Conservation (phyloP, 2,329 filamentous ascomycete species). For the Drechslera avenae region DNA sequence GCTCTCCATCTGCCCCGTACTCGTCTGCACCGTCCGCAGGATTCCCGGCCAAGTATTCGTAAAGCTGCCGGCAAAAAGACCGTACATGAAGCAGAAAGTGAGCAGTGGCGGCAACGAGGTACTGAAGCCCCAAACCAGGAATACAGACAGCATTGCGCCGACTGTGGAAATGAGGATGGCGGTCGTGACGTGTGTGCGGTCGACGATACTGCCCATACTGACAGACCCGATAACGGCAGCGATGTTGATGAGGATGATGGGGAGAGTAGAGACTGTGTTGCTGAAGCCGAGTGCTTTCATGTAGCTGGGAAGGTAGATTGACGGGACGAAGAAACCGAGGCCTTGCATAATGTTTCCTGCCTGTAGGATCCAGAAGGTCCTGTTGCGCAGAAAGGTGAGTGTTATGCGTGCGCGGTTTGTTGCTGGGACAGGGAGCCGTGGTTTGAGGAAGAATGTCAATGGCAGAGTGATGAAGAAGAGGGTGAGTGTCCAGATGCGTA, state of each 20-base stretch:
- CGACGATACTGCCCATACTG: constrained; percentile 47
- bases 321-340: constrained; percentile 49
- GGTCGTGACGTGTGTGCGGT: constrained; percentile 50
- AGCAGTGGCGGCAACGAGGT: constrained; percentile 43
- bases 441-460: constrained; percentile 40
- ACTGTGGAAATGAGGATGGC: constrained; percentile 51
- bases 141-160: constrained; percentile 50
- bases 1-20: constrained; percentile 29
- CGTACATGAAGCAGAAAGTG: constrained; percentile 43
- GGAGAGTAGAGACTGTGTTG: constrained; percentile 32
- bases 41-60: constrained; percentile 34
- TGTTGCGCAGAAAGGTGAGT: constrained; percentile 37
- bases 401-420: constrained; percentile 25
- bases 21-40: constrained; percentile 29
- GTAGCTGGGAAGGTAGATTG: constrained; percentile 48
- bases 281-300: constrained; percentile 35
- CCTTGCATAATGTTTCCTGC: constrained; percentile 46
- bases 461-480: constrained; percentile 40
- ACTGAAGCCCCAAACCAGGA: constrained; percentile 56
- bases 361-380: constrained; percentile 42
- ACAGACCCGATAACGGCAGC: constrained; percentile 46
- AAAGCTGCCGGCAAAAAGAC: constrained; percentile 41
- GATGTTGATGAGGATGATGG: constrained; percentile 46
- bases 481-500: constrained; percentile 48
- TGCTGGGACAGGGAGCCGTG: constrained; percentile 36